A percentile compares a stretch with the other conserved stretches of the same genome.
phyloP scores from a whole-genome alignment of 164 flowering plant genomes.

The Dillenia suffruticosa region DNA sequence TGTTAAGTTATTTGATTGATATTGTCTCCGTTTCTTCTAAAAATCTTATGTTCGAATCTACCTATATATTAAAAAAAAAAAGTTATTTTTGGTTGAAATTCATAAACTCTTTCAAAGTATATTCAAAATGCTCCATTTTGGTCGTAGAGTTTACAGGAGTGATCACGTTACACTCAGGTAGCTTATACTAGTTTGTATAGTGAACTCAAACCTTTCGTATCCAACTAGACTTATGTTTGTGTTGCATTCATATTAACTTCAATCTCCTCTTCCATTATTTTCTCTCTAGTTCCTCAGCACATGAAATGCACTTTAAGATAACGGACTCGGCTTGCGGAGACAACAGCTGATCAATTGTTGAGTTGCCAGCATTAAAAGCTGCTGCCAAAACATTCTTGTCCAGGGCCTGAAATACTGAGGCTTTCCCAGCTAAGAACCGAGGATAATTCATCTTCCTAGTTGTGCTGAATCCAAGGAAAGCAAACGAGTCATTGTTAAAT shows the following conservation, averaged over 20 bases:
- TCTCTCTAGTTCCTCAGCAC: conserved; percentile 75
- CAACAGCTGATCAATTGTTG: conserved; percentile 35
- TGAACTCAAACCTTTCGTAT: too few species aligned
- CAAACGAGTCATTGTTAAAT: conserved; percentile 63
- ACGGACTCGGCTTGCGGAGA: conserved; percentile 39
- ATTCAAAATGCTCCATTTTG: too few species aligned
- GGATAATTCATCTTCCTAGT: conserved; percentile 54
- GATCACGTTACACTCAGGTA: too few species aligned
- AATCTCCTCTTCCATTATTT: conserved; percentile 41
- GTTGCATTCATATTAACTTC: not conserved
- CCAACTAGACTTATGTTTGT: too few species aligned
- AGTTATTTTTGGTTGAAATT: too few species aligned
- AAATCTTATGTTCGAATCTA: too few species aligned
- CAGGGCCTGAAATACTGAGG: conserved; percentile 50
- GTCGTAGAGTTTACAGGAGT: too few species aligned
- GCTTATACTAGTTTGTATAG: too few species aligned
- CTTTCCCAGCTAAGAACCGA: conserved; percentile 68
- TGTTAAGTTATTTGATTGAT: too few species aligned
- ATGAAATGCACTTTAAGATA: conserved; percentile 65
- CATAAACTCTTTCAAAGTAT: too few species aligned
- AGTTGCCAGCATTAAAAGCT: conserved; percentile 45
- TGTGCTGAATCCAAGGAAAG: conserved; percentile 84
- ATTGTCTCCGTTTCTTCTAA: too few species aligned
- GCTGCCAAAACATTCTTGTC: conserved; percentile 39
- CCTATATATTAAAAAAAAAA: too few species aligned